phyloP scores from a whole-genome alignment of 768 basidiomycete genomes.

The Grammothele lineata region DNA sequence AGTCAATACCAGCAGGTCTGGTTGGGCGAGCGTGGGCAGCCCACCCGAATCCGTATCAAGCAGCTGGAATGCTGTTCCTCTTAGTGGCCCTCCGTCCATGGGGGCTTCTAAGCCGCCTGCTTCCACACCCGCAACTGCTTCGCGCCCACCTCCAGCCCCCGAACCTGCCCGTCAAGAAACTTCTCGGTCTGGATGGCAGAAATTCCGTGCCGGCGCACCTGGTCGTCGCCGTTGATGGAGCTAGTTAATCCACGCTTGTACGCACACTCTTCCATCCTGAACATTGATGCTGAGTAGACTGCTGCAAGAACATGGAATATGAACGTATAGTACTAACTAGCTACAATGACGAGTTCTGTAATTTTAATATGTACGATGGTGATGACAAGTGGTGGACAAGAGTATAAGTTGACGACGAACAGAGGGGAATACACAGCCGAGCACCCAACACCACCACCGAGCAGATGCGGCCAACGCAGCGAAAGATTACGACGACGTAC shows the following conservation, averaged over 20 bases:
- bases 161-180: neutral
- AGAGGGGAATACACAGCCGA: constrained; percentile 3
- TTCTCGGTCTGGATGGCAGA: constrained; percentile 25
- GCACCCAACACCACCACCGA: constrained; percentile 7
- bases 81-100: constrained; percentile 2
- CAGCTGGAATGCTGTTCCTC: too few relatives aligned
- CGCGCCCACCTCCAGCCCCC: too few relatives aligned
- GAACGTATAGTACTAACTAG: constrained; percentile 22
- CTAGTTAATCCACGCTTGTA: too few relatives aligned
- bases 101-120: constrained; percentile 5
- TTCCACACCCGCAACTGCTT: constrained; percentile 19
- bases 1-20: too few relatives aligned
- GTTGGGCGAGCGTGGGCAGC: too few relatives aligned
- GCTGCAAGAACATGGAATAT: constrained; percentile 11
- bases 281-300: too few relatives aligned
- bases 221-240: constrained; percentile 15
- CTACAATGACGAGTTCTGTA: constrained; percentile 28
- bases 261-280: too few relatives aligned
- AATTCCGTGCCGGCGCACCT: constrained; percentile 23
- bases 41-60: too few relatives aligned
- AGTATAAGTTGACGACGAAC: constrained; percentile 20
- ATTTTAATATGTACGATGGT: constrained; percentile 27
- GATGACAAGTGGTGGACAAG: constrained; percentile 2
- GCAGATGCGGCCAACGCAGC: constrained; percentile 6
- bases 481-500: constrained; percentile 5